phyloP scores from a whole-genome alignment of 495 filamentous ascomycete species.

The Thermothielavioides terrestris region DNA sequence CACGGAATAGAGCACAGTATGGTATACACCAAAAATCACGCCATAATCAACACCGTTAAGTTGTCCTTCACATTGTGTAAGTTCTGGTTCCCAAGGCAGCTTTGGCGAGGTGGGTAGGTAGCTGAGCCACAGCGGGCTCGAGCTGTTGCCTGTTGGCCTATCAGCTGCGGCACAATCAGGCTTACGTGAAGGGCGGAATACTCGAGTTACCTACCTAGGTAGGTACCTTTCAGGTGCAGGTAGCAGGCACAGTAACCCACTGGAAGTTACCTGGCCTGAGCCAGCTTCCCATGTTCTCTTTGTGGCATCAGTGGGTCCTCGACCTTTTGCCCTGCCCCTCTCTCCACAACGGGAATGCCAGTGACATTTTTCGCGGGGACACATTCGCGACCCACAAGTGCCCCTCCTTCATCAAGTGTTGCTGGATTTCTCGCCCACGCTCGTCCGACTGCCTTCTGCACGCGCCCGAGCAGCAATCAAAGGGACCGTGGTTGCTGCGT shows the following conservation, averaged over 20 bases:
- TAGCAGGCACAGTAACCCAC: too few species aligned
- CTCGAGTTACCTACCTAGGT: too few species aligned
- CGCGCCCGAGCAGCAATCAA: conserved; percentile 1
- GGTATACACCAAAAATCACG: too few species aligned
- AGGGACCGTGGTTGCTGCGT: not conserved
- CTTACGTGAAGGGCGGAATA: conserved; percentile 1
- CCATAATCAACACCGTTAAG: too few species aligned
- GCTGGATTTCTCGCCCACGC: not conserved
- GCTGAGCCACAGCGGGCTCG: not conserved
- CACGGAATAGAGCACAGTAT: too few species aligned
- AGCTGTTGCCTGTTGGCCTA: conserved; percentile 13
- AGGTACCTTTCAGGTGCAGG: too few species aligned
- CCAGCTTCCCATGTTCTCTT: not conserved
- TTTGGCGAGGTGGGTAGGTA: too few species aligned
- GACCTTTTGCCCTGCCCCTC: conserved; percentile 17
- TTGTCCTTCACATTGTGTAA: too few species aligned
- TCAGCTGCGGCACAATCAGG: conserved; percentile 7
- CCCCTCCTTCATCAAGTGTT: conserved; percentile 4
- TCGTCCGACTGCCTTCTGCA: too few species aligned
- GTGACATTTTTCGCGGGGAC: conserved; percentile 13
- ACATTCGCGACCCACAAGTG: conserved; percentile 9
- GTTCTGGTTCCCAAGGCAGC: too few species aligned
- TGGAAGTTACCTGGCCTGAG: not conserved
- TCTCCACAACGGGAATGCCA: conserved; percentile 3
- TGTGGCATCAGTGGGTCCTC: conserved; percentile 2